Evolutionary conservation across 2,329 filamentous ascomycete genomes (phyloP).

Genomic region (Allantophomopsis lycopodina): DNA sequence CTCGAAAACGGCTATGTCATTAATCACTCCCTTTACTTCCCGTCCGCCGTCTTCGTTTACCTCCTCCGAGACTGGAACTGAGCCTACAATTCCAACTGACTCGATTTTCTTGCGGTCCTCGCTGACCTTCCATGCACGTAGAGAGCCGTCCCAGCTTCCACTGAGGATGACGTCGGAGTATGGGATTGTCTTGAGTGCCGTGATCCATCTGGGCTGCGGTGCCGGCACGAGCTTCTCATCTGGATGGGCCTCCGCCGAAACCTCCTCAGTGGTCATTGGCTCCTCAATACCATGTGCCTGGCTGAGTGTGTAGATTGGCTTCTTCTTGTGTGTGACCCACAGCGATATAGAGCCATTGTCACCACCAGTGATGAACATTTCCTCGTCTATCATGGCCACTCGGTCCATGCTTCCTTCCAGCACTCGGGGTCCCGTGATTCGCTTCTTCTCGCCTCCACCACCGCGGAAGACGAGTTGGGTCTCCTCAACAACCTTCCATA

Average conservation of each 20-base stretch:
- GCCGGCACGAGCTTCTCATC: conserved; percentile 43
- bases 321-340: conserved; percentile 91
- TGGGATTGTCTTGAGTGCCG: conserved; percentile 71
- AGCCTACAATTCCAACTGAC: conserved; percentile 49
- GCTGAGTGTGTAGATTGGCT: conserved; percentile 68
- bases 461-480: conserved; percentile 91
- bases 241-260: conserved; percentile 59
- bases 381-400: conserved; percentile 78
- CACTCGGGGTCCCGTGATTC: conserved; percentile 26
- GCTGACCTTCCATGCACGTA: conserved; percentile 74
- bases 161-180: conserved; percentile 84
- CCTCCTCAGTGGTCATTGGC: conserved; percentile 49
- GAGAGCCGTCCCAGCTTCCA: conserved; percentile 86
- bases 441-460: conserved; percentile 49
- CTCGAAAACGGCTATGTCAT: conserved; percentile 80
- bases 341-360: conserved; percentile 81
- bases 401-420: conserved; percentile 82
- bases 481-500: conserved; percentile 96
- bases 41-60: conserved; percentile 6
- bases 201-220: conserved; percentile 75
- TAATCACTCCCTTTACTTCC: conserved; percentile 55
- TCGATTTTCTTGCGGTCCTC: conserved; percentile 73
- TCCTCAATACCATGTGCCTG: conserved; percentile 79
- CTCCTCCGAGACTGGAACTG: conserved; percentile 5
- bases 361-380: conserved; percentile 82